Evolutionary conservation across 768 basidiomycete species (phyloP).

Genomic region (Russula earlei): DNA sequence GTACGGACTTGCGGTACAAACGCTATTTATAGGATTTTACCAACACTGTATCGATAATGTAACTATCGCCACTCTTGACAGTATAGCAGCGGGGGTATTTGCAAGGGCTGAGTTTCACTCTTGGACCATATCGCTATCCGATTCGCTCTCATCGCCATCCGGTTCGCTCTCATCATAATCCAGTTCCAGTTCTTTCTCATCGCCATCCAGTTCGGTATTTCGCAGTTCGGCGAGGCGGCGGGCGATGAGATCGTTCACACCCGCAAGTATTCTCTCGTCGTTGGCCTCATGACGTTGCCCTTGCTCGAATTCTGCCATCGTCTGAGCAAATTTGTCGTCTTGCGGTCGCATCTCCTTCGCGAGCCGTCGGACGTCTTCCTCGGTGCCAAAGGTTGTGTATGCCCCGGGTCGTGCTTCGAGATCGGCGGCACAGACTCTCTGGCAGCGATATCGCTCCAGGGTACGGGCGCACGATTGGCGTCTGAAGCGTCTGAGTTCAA

Average conservation of each 20-base stretch:
- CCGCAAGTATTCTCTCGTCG: background rate
- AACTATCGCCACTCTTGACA: too few species aligned
- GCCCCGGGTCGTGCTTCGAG: background rate
- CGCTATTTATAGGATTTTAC: background rate
- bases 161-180: background rate
- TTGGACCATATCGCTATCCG: background rate
- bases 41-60: background rate
- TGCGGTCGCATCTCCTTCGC: background rate
- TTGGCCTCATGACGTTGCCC: background rate
- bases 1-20: background rate
- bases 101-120: background rate
- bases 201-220: background rate
- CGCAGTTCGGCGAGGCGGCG: background rate
- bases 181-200: too few species aligned
- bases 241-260: background rate
- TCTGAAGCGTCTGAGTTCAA: background rate
- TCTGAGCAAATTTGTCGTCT: background rate
- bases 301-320: background rate
- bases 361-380: background rate
- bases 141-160: background rate
- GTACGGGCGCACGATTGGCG: background rate
- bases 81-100: too few species aligned
- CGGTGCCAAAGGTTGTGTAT: background rate
- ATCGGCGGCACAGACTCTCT: background rate
- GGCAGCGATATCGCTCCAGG: background rate